phyloP scores from a whole-genome alignment of 305 asterid genomes.

The Solanum hybrid region DNA sequence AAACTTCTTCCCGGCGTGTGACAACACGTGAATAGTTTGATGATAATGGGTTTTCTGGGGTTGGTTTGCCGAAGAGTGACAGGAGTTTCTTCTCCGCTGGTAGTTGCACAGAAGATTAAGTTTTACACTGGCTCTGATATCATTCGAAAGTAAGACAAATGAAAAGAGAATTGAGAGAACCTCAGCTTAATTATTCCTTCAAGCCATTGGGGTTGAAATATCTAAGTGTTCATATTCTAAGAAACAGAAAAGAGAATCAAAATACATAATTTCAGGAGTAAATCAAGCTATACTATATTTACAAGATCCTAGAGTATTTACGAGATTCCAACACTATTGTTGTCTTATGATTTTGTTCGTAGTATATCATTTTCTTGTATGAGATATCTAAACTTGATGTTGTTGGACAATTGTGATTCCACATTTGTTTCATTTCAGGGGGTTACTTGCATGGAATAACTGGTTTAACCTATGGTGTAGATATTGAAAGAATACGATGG shows the following conservation, averaged over 20 bases:
- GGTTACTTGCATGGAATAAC: conserved; percentile 81
- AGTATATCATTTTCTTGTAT: background rate
- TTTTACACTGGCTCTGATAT: background rate
- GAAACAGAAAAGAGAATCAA: background rate
- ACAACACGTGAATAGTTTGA: background rate
- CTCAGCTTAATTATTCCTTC: background rate
- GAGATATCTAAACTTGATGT: background rate
- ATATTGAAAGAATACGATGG: conserved; percentile 51
- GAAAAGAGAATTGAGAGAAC: background rate
- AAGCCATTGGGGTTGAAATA: background rate
- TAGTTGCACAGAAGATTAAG: background rate
- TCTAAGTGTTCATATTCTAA: background rate
- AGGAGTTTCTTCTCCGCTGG: background rate
- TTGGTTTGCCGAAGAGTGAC: background rate
- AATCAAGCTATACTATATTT: background rate
- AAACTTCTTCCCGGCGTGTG: background rate
- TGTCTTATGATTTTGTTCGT: background rate
- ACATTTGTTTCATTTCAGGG: conserved; percentile 39
- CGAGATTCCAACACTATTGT: background rate
- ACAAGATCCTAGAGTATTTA: background rate
- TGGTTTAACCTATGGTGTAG: conserved; percentile 81
- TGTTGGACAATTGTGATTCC: conserved; percentile 5
- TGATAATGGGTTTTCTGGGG: background rate
- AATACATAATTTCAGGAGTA: background rate
- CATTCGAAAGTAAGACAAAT: background rate